Conservation (phyloP, 192 early-diverging fungal genomes). For the Oehlia diaphana region DNA sequence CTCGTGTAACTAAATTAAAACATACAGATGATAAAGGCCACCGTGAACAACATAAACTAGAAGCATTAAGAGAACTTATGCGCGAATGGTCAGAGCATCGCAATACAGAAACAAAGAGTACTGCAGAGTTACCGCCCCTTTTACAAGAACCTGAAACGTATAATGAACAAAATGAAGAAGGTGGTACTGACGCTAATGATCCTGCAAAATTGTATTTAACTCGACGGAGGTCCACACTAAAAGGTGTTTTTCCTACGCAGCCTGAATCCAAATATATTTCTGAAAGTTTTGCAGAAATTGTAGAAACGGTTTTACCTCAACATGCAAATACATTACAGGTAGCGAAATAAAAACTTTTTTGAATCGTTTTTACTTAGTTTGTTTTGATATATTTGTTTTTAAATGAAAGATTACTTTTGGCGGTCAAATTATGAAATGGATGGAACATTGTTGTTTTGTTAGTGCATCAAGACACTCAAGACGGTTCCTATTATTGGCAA, state of each 20-base stretch:
- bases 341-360: not conserved
- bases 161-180: not conserved
- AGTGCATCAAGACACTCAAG: conserved; percentile 57
- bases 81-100: conserved; percentile 41
- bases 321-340: conserved; percentile 62
- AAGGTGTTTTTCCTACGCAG: not conserved
- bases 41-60: conserved; percentile 32
- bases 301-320: conserved; percentile 69
- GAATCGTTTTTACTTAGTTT: not conserved
- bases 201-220: conserved; percentile 16
- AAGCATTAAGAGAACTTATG: conserved; percentile 45
- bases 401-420: conserved; percentile 62
- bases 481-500: conserved; percentile 58
- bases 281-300: conserved; percentile 58
- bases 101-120: conserved; percentile 26
- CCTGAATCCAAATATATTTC: conserved; percentile 38
- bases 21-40: conserved; percentile 24
- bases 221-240: conserved; percentile 20
- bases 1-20: conserved; percentile 38
- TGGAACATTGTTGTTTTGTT: conserved; percentile 64
- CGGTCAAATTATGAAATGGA: conserved; percentile 73
- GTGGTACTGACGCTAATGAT: conserved; percentile 16
- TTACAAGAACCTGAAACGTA: not conserved
- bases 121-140: conserved; percentile 22
- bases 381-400: not conserved